These are phyloP conservation scores for Castanopsis chinensis DNA, from an alignment of 306 rosid species.

Conservation along the genomic window DNA sequence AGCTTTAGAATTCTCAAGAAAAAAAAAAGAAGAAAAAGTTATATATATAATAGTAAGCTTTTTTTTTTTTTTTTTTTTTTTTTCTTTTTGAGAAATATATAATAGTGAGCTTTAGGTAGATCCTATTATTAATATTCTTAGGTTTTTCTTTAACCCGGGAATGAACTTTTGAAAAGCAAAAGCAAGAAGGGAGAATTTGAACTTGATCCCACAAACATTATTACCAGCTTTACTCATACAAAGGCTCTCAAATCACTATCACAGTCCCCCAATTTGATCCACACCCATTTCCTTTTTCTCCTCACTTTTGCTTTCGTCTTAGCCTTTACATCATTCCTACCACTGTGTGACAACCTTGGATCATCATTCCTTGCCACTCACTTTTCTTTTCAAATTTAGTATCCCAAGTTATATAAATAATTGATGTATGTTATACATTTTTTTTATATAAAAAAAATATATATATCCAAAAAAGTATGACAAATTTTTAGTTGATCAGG, in stretches of 20 bases:
- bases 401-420: slow-evolving; percentile 36
- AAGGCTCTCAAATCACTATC: slow-evolving; percentile 50
- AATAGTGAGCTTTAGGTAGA: slow-evolving; percentile 32
- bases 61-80: no score
- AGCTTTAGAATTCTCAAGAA: slow-evolving; percentile 6
- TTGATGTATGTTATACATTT: not conserved
- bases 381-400: slow-evolving; percentile 31
- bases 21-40: no score
- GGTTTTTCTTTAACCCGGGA: slow-evolving; percentile 40
- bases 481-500: not conserved
- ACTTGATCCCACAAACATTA: slow-evolving; percentile 47
- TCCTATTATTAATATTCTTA: slow-evolving; percentile 19
- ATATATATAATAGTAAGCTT: no score
- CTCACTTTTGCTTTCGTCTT: slow-evolving; percentile 39
- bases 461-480: not conserved
- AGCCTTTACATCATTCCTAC: slow-evolving; percentile 50
- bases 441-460: no score
- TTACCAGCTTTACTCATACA: slow-evolving; percentile 37
- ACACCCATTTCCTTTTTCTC: slow-evolving; percentile 28
- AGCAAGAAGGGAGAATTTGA: slow-evolving; percentile 30
- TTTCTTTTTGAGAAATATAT: no score
- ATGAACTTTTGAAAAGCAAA: slow-evolving; percentile 51
- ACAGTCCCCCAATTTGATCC: slow-evolving; percentile 37
- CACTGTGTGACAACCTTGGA: slow-evolving; percentile 48
- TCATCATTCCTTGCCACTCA: slow-evolving; percentile 53